Evolutionary conservation across 2,329 filamentous ascomycete species (phyloP), one percentile per base, ranked within the genome.

Genomic region (Cladorrhinum sp.): DNA sequence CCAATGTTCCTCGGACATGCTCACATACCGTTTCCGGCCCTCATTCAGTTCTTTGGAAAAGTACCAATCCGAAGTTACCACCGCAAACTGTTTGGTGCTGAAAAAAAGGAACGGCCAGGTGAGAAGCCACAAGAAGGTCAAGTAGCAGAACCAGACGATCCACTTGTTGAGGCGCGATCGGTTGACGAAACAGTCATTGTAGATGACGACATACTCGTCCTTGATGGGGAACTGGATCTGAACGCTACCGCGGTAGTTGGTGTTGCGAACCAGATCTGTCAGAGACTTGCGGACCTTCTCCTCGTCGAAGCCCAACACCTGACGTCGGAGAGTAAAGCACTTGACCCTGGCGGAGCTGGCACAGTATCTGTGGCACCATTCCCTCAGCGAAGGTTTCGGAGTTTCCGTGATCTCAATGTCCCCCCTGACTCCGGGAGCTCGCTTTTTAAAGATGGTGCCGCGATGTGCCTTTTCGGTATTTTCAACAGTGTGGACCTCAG

Each of bases 361-460:
- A 67, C 84, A 87, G 74, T 85, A 93, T 41, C 81, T 80, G 60
- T 88, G 82, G 67, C 87, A 91, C 89, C 89, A 92, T 61, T 86
- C 81, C 22, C 71, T 71, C 10, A 86, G 71, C 20, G 67, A 74
- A 36, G 68, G 79, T 69, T 73, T 75, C 61, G 66, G 66, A 9
- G 65, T 61, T 24, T 66, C 63, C 10, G 78, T 77, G 10, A 80
- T 71, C 65, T 82, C 78, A 58, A 82, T 72, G 61, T 76, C 75
- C 61, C 78, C 75, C 56, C 72, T 75, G 48, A 78, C 74, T n/a
- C 74, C 75, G 0, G 81, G 80, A 0, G 79, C 84, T 3, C 80
- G 74, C 4, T 75, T 79, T 59, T 79, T 77, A 16, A 85, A 76
- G 55, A 86, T 77, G 3, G 85, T 85, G 20, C 89, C 89, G n/a